Evolutionary conservation across 1,284 basidiomycete species (phyloP), one percentile per base, ranked within the genome.

Genomic region (Rhodotorula sp.): DNA sequence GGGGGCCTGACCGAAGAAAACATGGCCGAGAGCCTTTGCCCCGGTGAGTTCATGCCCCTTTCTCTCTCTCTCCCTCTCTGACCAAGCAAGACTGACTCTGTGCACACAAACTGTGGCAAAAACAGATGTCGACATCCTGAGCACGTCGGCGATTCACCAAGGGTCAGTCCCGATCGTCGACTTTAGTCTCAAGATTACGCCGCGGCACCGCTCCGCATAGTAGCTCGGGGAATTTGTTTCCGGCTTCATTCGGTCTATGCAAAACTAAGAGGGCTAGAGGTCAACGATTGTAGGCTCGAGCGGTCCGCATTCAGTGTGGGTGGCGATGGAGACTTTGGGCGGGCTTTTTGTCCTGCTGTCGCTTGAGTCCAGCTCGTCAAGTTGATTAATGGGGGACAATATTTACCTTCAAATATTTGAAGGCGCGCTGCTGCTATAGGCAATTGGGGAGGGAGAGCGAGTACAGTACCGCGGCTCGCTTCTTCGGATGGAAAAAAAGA

Each of bases 151-250:
- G 7, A 92, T 96, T 33, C 94, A 96, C 78, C 77, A 95, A 80
- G 91, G 91, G 8, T 45, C 42, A 18, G 48, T 56, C 7, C 90
- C 87, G 73, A 93, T 95, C 79, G 88, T 96, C 75, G 94, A 96
- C 81, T 96, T 94, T 79, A 94, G 91, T 77, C 84, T 96, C 77
- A 96, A 96, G 85, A 89, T 96, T 71, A 91, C 94, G 81, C 83
- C 82, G n/a, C 80, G 78, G 73, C 30, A 54, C 15, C 53, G 29
- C 26, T 30, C 24, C 29, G 53, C 44, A n/a, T 29, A 48, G 54
- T 26, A 26, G 53, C 26, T 26, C 18, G 26, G 26, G 53, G 26
- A 29, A 3, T 3, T 53, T 10, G 17, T 6, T 48, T 2, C 46
- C 17, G 4, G 6, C 17, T 18, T 24, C 20, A 49, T 49, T 22